Conservation (phyloP, 495 filamentous ascomycete genomes). For the Ramalina intermedia region DNA sequence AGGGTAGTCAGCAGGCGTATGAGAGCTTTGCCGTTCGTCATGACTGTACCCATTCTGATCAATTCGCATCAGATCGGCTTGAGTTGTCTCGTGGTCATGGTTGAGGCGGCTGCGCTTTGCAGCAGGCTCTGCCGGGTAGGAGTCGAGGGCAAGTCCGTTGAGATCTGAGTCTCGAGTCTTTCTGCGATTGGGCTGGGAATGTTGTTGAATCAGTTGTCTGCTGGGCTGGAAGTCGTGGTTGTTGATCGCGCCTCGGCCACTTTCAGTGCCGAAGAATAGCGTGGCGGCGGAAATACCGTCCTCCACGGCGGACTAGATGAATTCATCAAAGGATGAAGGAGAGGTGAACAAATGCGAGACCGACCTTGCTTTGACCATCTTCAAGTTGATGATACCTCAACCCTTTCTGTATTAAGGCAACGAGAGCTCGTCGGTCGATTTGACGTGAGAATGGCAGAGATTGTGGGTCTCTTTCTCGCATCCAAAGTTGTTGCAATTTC, state of each 20-base stretch:
- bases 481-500: slow-evolving; percentile 70
- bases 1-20: slow-evolving; percentile 35
- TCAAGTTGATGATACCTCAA: slow-evolving; percentile 60
- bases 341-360: slow-evolving; percentile 11
- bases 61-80: slow-evolving; percentile 15
- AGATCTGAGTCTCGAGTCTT: slow-evolving; percentile 22
- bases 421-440: slow-evolving; percentile 61
- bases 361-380: slow-evolving; percentile 44
- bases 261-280: slow-evolving; percentile 38
- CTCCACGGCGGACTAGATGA: neutral
- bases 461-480: slow-evolving; percentile 49
- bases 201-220: neutral
- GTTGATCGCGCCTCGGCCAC: slow-evolving; percentile 19
- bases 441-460: slow-evolving; percentile 60
- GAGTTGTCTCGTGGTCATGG: slow-evolving; percentile 29
- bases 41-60: slow-evolving; percentile 12
- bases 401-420: slow-evolving; percentile 62
- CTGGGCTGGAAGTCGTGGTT: neutral
- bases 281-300: slow-evolving; percentile 16
- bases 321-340: neutral
- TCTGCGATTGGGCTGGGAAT: slow-evolving; percentile 16
- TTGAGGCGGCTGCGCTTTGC: slow-evolving; percentile 19
- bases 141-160: slow-evolving; percentile 29
- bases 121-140: slow-evolving; percentile 18
- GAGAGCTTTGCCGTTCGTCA: slow-evolving; percentile 16